Evolutionary conservation across 2,329 filamentous ascomycete genomes (phyloP).

Genomic region (Aspergillus costaricaensis): DNA sequence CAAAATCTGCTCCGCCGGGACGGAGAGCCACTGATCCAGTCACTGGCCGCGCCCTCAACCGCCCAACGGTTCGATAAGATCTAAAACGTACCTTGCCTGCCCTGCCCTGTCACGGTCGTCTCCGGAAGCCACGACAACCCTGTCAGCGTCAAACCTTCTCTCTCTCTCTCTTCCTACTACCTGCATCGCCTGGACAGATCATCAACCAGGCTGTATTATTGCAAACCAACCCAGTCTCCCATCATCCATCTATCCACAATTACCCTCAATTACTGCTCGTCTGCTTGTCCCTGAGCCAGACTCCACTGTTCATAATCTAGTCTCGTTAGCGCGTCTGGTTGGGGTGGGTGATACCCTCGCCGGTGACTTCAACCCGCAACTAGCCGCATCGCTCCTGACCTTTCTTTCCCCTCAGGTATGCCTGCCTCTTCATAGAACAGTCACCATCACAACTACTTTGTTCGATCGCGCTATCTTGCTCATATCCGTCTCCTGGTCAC

Average conservation of each 20-base stretch:
- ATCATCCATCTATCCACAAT: background rate
- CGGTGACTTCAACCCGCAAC: background rate
- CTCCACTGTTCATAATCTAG: conserved; percentile 4
- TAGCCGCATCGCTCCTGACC: conserved; percentile 3
- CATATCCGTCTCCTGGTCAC: background rate
- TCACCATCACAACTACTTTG: background rate
- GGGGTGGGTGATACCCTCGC: background rate
- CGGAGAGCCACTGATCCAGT: conserved; percentile 8
- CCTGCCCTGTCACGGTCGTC: background rate
- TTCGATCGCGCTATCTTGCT: background rate
- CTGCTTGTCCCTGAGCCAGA: background rate
- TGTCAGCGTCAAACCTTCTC: conserved; percentile 1
- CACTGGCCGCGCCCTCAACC: conserved; percentile 12
- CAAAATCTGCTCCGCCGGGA: conserved; percentile 10
- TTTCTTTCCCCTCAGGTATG: background rate
- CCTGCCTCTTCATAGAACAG: background rate
- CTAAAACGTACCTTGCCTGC: background rate
- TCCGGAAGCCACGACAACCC: background rate
- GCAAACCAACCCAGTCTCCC: background rate
- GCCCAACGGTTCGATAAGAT: conserved; percentile 21
- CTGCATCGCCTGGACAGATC: background rate
- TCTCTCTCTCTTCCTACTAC: background rate
- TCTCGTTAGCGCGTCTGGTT: background rate
- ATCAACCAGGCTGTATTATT: background rate
- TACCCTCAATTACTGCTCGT: background rate